Evolutionary conservation across 2,329 filamentous ascomycete genomes (phyloP).

Genomic region (Microcyclospora pomicola): DNA sequence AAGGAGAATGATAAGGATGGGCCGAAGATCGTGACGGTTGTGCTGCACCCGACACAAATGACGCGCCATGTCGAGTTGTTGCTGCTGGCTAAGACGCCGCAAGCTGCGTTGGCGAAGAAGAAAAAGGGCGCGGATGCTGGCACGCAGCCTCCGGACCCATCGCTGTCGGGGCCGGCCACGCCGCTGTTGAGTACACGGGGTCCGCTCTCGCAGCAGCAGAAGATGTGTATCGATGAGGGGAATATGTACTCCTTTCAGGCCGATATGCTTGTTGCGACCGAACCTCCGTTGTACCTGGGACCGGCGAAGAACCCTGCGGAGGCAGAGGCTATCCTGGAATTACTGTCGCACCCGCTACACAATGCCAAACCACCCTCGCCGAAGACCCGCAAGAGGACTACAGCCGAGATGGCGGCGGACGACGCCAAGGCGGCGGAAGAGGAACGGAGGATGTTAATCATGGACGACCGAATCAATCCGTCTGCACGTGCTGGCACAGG

Average conservation of each 20-base stretch:
- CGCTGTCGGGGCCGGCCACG: conserved; percentile 45
- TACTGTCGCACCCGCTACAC: conserved; percentile 64
- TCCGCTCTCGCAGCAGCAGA: conserved; percentile 57
- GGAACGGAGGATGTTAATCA: conserved; percentile 82
- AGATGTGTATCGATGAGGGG: conserved; percentile 60
- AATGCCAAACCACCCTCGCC: conserved; percentile 63
- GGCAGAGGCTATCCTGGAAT: conserved; percentile 56
- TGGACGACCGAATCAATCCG: conserved; percentile 67
- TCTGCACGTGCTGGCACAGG: conserved; percentile 41
- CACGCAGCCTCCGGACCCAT: conserved; percentile 26
- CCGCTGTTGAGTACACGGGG: conserved; percentile 41
- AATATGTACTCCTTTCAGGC: conserved; percentile 65
- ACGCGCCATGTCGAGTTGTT: conserved; percentile 63
- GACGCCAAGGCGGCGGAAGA: conserved; percentile 80
- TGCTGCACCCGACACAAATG: conserved; percentile 71
- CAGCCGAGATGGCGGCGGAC: conserved; percentile 88
- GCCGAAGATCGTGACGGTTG: conserved; percentile 58
- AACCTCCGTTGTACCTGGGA: conserved; percentile 62
- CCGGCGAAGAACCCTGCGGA: conserved; percentile 57
- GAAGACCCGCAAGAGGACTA: conserved; percentile 82
- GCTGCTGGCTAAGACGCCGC: conserved; percentile 59
- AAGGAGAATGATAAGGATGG: conserved; percentile 20
- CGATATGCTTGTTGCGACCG: conserved; percentile 58
- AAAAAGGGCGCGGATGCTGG: conserved; percentile 45
- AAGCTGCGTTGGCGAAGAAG: conserved; percentile 35